These are phyloP conservation scores for Alternaria viburni DNA, from an alignment of 2,329 filamentous ascomycete species.

Conservation along the genomic window DNA sequence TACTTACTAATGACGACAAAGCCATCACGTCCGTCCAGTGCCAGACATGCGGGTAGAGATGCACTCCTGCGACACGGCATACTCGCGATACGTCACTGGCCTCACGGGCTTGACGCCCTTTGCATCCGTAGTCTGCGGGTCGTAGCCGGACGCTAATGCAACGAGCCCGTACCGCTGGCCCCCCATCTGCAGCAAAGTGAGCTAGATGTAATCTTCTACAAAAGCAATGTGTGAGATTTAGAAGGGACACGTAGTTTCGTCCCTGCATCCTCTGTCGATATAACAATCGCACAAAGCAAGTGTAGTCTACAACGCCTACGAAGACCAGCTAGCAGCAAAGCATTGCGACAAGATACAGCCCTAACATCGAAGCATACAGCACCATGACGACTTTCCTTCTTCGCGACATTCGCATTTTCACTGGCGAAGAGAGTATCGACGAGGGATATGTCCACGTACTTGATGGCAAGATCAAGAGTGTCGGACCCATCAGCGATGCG, in stretches of 20 bases:
- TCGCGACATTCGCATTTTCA: slow-evolving; percentile 55
- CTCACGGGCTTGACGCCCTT: neutral
- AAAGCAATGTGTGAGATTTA: neutral
- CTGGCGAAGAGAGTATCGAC: slow-evolving; percentile 52
- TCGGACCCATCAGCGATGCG: slow-evolving; percentile 29
- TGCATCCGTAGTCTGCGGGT: neutral
- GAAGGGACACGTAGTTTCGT: neutral
- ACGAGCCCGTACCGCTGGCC: neutral
- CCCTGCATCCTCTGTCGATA: neutral
- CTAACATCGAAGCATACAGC: neutral
- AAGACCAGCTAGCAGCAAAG: neutral
- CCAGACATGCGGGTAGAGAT: neutral
- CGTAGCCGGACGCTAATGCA: neutral
- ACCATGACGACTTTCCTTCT: slow-evolving; percentile 49
- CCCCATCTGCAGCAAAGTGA: neutral
- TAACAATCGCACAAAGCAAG: neutral
- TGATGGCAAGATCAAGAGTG: slow-evolving; percentile 50
- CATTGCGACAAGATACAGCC: neutral
- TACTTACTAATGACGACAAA: neutral
- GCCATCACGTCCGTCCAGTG: neutral
- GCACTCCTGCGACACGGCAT: neutral
- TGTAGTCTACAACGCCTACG: neutral
- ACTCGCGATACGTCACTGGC: neutral
- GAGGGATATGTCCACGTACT: slow-evolving; percentile 51
- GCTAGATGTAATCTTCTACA: neutral